A percentile compares a stretch with the other conserved stretches of the same genome.
Conservation (phyloP, 768 basidiomycete species). For the Naganishia kalamii region DNA sequence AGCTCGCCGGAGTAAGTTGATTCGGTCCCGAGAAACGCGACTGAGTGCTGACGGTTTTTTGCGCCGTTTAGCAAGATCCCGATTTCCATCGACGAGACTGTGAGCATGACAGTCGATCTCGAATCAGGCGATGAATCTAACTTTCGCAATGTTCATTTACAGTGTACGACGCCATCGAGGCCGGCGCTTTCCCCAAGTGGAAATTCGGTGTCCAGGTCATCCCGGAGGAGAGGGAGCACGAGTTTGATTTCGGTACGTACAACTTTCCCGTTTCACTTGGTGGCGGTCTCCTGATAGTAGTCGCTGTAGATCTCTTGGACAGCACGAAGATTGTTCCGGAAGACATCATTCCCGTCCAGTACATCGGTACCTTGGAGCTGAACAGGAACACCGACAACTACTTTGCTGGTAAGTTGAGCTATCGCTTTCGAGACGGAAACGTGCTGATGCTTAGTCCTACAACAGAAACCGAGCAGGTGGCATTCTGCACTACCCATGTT, state of each 20-base stretch:
- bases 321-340: slow-evolving; percentile 82
- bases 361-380: slow-evolving; percentile 65
- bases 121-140: not conserved
- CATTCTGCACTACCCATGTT: slow-evolving; percentile 63
- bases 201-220: slow-evolving; percentile 70
- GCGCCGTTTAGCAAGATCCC: slow-evolving; percentile 58
- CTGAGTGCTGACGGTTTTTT: not conserved
- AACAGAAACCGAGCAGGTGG: slow-evolving; percentile 48
- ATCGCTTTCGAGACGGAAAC: not conserved
- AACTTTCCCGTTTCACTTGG: not conserved
- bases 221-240: slow-evolving; percentile 64
- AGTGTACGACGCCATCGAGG: slow-evolving; percentile 70
- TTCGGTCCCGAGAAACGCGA: not conserved
- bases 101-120: not conserved
- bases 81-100: slow-evolving; percentile 81
- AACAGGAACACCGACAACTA: slow-evolving; percentile 52
- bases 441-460: not conserved
- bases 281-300: not conserved
- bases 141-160: not conserved
- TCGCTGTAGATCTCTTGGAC: slow-evolving; percentile 62
- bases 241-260: slow-evolving; percentile 59
- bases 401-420: slow-evolving; percentile 58
- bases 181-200: slow-evolving; percentile 67
- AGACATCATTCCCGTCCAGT: slow-evolving; percentile 67
- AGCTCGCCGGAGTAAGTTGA: slow-evolving; percentile 51